Evolutionary conservation across 2,329 filamentous ascomycete species (phyloP), one percentile per base, ranked within the genome.

Genomic region (Trichocomaceae sp.): DNA sequence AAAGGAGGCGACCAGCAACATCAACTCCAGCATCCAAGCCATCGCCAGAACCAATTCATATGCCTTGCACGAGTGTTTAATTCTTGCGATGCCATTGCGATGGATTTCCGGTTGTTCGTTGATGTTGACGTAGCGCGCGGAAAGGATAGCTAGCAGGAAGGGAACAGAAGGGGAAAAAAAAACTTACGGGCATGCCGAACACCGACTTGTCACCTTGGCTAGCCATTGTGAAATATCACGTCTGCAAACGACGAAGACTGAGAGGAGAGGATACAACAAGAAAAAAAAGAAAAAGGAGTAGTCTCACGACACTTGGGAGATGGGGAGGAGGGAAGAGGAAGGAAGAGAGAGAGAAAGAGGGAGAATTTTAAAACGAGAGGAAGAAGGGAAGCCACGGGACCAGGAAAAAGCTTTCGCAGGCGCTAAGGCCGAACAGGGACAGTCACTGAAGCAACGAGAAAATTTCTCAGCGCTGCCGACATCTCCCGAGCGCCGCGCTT

Each of bases 121-220:
- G 50, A 58, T 54, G 47, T 29, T 50, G 50, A 58, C 52, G 47
- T 29, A 56, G 49, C 55, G 37, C 49, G n/a, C 10, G 50, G 31
- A 54, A n/a, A 3, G 23, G 23, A 26, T 26, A 26, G 23, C n/a
- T n/a, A n/a, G n/a, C n/a, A n/a, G 15, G 46, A 39, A 22, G 20
- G 31, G 42, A 47, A n/a, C 47, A 59, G 47, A 55, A 50, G 48
- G 33, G 49, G 54, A 48, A 51, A 47, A 58, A 57, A 48, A 53
- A 52, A 73, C 73, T 73, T 72, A 75, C 74, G 64, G 74, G 74
- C 69, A 76, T 72, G 66, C 79, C 81, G 69, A 82, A 68, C 64
- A 80, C 69, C 68, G 75, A 73, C 77, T 81, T 81, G 23, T 80
- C 75, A 59, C 61, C 63, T 69, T 81, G 77, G 62, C 65, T 68